Percentiles rank a stretch among this genome's conserved stretches.
Conservation (phyloP, 1,284 basidiomycete genomes). For the Volvariella surrecta region DNA sequence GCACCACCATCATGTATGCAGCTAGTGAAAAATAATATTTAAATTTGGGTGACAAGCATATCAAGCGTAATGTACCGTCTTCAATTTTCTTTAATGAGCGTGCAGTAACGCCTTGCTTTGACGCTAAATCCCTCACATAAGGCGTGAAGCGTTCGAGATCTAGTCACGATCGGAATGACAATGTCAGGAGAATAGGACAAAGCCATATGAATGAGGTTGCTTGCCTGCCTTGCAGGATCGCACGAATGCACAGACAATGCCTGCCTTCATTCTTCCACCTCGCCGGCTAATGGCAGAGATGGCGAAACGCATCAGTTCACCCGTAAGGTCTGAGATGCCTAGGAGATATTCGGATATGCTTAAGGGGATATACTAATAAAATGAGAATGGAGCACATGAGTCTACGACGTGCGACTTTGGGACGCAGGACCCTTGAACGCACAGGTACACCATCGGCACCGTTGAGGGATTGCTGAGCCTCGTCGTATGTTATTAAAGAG, state of each 20-base stretch:
- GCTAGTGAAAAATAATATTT: conserved; percentile 29
- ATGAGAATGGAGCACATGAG: too few relatives aligned
- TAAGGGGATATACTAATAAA: conserved; percentile 55
- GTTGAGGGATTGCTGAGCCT: conserved; percentile 60
- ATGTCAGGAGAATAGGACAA: too few relatives aligned
- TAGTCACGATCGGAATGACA: conserved; percentile 25
- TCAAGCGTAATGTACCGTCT: conserved; percentile 52
- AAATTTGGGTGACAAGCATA: neutral
- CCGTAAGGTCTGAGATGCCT: conserved; percentile 90
- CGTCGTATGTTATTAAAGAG: conserved; percentile 58
- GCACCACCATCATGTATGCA: conserved; percentile 60
- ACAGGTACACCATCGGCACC: conserved; percentile 55
- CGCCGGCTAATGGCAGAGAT: conserved; percentile 69
- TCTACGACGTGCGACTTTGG: too few relatives aligned
- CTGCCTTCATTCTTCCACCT: conserved; percentile 64
- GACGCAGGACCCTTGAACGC: conserved; percentile 18
- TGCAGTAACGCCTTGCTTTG: conserved; percentile 83
- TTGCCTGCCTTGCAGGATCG: conserved; percentile 71
- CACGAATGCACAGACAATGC: conserved; percentile 70
- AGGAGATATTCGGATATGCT: conserved; percentile 82
- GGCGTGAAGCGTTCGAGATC: conserved; percentile 73
- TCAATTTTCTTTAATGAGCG: conserved; percentile 92
- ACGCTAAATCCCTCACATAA: conserved; percentile 64
- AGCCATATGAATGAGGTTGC: conserved; percentile 14
- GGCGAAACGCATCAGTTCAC: conserved; percentile 95